Conservation (phyloP, 2,329 filamentous ascomycete genomes). For the Aspergillus clavatus region DNA sequence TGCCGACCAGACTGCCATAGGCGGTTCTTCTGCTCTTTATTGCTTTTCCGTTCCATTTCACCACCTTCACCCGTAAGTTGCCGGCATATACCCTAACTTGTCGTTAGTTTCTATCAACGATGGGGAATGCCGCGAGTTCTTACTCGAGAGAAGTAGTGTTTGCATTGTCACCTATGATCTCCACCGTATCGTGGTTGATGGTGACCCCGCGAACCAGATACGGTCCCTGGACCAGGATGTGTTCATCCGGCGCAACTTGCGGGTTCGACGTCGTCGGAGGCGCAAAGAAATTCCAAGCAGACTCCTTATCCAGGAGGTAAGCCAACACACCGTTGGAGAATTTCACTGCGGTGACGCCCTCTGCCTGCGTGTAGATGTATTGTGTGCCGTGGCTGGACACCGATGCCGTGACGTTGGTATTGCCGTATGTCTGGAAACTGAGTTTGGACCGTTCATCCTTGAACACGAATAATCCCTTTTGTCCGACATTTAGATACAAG, state of each 20-base stretch:
- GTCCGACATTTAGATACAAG: conserved; percentile 47
- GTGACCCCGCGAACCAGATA: conserved; percentile 43
- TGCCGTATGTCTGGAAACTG: conserved; percentile 41
- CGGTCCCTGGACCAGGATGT: conserved; percentile 44
- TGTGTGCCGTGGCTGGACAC: conserved; percentile 25
- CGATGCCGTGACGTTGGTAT: conserved; percentile 31
- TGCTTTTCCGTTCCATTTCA: conserved; percentile 46
- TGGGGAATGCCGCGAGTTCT: conserved; percentile 2
- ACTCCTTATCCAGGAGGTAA: conserved; percentile 50
- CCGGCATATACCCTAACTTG: conserved; percentile 37
- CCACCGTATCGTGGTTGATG: conserved; percentile 30
- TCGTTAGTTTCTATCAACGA: not conserved
- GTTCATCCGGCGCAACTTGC: conserved; percentile 42
- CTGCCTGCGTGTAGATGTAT: conserved; percentile 47
- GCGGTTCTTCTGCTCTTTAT: conserved; percentile 36
- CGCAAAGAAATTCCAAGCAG: conserved; percentile 56
- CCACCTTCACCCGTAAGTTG: conserved; percentile 33
- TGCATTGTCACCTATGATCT: conserved; percentile 40
- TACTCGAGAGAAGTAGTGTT: conserved; percentile 40
- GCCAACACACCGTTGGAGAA: conserved; percentile 49
- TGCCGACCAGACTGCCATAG: conserved; percentile 44
- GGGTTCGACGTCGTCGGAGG: conserved; percentile 46
- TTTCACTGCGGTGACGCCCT: conserved; percentile 45
- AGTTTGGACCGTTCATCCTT: conserved; percentile 34
- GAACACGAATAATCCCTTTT: conserved; percentile 49